Percentiles rank a stretch among this genome's conserved stretches.
Conservation (phyloP, 768 basidiomycete species). For the Mycena crocata region DNA sequence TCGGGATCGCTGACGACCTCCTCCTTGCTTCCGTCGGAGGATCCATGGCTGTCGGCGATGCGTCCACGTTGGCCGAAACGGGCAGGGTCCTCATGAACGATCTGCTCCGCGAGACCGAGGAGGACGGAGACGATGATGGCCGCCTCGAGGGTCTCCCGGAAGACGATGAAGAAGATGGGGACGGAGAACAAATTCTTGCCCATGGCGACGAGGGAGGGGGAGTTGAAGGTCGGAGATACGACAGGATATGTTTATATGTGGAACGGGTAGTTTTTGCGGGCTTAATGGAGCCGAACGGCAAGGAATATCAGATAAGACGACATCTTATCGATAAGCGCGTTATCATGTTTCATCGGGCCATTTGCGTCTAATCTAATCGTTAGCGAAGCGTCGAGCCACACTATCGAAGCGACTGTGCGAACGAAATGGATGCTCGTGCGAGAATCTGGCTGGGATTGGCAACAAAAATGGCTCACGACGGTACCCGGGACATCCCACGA, state of each 20-base stretch:
- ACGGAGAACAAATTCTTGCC: conserved; percentile 84
- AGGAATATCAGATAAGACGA: background rate
- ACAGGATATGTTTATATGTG: background rate
- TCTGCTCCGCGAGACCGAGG: conserved; percentile 90
- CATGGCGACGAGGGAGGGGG: conserved; percentile 56
- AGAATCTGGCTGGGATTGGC: too few relatives aligned
- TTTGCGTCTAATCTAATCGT: too few relatives aligned
- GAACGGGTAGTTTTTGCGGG: background rate
- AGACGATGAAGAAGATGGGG: conserved; percentile 96
- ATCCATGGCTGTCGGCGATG: conserved; percentile 17
- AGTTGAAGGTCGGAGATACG: background rate
- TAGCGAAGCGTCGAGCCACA: too few relatives aligned
- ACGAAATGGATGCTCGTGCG: too few relatives aligned
- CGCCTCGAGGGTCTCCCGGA: conserved; percentile 94
- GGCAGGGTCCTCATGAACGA: conserved; percentile 59
- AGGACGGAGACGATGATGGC: conserved; percentile 93
- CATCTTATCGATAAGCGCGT: conserved; percentile 3
- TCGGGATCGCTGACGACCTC: conserved; percentile 42
- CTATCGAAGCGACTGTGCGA: background rate
- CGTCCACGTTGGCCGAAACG: conserved; percentile 29
- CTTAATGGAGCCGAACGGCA: background rate
- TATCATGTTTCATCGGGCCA: too few relatives aligned
- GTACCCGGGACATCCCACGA: too few relatives aligned
- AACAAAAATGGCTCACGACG: background rate
- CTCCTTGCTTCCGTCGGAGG: conserved; percentile 42